Percentiles rank a stretch among this genome's conserved stretches.
Evolutionary conservation across 495 filamentous ascomycete species (phyloP).

Genomic region (Lasiosphaeria hispida): DNA sequence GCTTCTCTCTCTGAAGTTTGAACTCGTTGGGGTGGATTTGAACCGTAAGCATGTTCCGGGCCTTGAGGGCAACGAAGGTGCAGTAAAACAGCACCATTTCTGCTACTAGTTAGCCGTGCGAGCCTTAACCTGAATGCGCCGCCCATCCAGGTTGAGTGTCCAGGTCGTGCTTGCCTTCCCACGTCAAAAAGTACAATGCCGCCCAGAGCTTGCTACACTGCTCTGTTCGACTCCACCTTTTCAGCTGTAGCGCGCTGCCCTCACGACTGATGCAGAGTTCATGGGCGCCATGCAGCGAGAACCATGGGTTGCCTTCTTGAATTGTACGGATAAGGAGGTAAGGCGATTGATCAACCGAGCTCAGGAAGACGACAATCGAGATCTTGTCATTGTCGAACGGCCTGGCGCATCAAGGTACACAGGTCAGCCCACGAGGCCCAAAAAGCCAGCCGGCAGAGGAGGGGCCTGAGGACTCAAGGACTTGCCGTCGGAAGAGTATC

Average conservation of each 20-base stretch:
- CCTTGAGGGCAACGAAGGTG: slow-evolving; percentile 71
- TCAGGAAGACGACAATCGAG: slow-evolving; percentile 48
- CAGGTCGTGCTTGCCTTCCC: slow-evolving; percentile 45
- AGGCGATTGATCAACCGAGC: slow-evolving; percentile 37
- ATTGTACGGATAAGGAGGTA: slow-evolving; percentile 42
- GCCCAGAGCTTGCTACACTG: slow-evolving; percentile 49
- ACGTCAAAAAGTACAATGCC: slow-evolving; percentile 51
- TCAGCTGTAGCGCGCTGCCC: slow-evolving; percentile 46
- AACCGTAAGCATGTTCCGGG: slow-evolving; percentile 57
- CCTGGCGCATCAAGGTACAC: slow-evolving; percentile 27
- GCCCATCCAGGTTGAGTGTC: too few species aligned
- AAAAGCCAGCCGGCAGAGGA: background rate
- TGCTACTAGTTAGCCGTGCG: slow-evolving; percentile 20
- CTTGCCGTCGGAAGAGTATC: slow-evolving; percentile 52
- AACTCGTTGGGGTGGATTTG: slow-evolving; percentile 56
- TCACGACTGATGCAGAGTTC: slow-evolving; percentile 50
- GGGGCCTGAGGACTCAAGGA: background rate
- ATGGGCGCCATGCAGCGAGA: slow-evolving; percentile 46
- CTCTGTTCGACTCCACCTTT: slow-evolving; percentile 45
- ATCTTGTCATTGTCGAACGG: slow-evolving; percentile 51
- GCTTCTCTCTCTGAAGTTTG: slow-evolving; percentile 59
- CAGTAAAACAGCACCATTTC: slow-evolving; percentile 78
- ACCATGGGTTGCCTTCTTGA: slow-evolving; percentile 42
- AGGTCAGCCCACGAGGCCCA: background rate
- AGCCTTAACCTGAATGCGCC: background rate